Conservation (phyloP, 2,329 filamentous ascomycete genomes). For the Epichloe sibirici region DNA sequence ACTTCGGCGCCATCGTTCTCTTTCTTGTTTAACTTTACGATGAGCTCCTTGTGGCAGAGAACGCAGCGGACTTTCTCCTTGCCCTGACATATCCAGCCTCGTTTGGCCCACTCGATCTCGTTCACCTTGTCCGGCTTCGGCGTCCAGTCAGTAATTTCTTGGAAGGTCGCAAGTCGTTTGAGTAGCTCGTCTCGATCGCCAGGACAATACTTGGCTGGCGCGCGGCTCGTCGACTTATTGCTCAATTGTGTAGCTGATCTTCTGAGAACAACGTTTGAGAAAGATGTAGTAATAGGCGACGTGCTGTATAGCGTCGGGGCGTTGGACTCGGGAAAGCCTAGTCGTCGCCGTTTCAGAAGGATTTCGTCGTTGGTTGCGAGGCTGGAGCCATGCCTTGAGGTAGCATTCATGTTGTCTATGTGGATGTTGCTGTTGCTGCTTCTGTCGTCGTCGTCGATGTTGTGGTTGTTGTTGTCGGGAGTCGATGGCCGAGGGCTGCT, state of each 20-base stretch:
- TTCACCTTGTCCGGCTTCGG: slow-evolving; percentile 76
- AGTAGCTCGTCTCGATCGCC: slow-evolving; percentile 77
- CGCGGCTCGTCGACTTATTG: slow-evolving; percentile 12
- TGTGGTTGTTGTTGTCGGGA: slow-evolving; percentile 5
- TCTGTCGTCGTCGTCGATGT: neutral
- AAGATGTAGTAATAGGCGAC: slow-evolving; percentile 11
- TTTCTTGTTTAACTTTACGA: slow-evolving; percentile 62
- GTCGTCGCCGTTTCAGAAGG: slow-evolving; percentile 40
- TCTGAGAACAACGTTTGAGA: slow-evolving; percentile 7
- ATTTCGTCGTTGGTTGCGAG: slow-evolving; percentile 25
- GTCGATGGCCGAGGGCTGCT: slow-evolving; percentile 27
- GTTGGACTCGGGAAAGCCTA: slow-evolving; percentile 31
- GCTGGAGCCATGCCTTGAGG: slow-evolving; percentile 6
- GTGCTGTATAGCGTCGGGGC: slow-evolving; percentile 16
- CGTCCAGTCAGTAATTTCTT: slow-evolving; percentile 87
- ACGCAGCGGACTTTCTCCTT: slow-evolving; percentile 77
- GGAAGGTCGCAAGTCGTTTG: slow-evolving; percentile 71
- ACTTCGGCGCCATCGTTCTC: slow-evolving; percentile 43
- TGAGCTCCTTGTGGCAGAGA: slow-evolving; percentile 71
- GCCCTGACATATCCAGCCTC: slow-evolving; percentile 78
- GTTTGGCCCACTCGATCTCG: slow-evolving; percentile 89
- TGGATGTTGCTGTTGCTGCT: no score
- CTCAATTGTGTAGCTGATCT: slow-evolving; percentile 3
- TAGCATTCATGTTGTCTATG: slow-evolving; percentile 12
- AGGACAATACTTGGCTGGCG: slow-evolving; percentile 62